phyloP scores from a whole-genome alignment of 805 yeast genomes.

The Jamesozyma lodderae region DNA sequence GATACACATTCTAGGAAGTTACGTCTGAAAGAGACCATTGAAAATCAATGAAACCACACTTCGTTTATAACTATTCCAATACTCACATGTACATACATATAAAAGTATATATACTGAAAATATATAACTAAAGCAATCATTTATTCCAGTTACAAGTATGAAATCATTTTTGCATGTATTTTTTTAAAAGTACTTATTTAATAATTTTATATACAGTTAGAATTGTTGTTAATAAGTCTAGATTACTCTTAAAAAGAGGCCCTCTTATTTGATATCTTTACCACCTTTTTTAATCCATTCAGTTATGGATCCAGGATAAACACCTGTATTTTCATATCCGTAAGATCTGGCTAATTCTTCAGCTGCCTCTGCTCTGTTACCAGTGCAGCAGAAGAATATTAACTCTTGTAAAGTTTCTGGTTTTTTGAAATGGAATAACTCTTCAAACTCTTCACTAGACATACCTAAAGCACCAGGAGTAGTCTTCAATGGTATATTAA shows the following conservation, averaged over 20 bases:
- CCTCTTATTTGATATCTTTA: neutral
- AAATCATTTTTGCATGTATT: neutral
- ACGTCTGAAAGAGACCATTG: slow-evolving; percentile 63
- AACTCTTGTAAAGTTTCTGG: slow-evolving; percentile 62
- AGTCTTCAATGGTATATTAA: slow-evolving; percentile 83
- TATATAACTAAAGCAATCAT: too few relatives aligned
- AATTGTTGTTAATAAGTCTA: too few relatives aligned
- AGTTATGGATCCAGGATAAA: slow-evolving; percentile 77
- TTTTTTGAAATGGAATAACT: slow-evolving; percentile 71
- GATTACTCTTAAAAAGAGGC: too few relatives aligned
- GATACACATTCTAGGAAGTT: slow-evolving; percentile 78
- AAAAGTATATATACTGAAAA: too few relatives aligned
- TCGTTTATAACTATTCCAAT: too few relatives aligned
- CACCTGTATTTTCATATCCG: slow-evolving; percentile 78
- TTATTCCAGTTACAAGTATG: too few relatives aligned
- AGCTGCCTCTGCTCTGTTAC: slow-evolving; percentile 83
- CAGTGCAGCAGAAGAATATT: slow-evolving; percentile 86
- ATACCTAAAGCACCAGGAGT: slow-evolving; percentile 89
- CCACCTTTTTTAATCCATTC: slow-evolving; percentile 57
- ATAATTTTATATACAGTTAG: slow-evolving; percentile 3
- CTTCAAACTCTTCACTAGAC: slow-evolving; percentile 67
- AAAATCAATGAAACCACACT: slow-evolving; percentile 27
- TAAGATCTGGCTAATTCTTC: slow-evolving; percentile 87
- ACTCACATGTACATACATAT: too few relatives aligned
- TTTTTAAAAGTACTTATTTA: too few relatives aligned